Evolutionary conservation across 1,284 basidiomycete species (phyloP), one percentile per base, ranked within the genome.

Genomic region (Trametes hirsuta): DNA sequence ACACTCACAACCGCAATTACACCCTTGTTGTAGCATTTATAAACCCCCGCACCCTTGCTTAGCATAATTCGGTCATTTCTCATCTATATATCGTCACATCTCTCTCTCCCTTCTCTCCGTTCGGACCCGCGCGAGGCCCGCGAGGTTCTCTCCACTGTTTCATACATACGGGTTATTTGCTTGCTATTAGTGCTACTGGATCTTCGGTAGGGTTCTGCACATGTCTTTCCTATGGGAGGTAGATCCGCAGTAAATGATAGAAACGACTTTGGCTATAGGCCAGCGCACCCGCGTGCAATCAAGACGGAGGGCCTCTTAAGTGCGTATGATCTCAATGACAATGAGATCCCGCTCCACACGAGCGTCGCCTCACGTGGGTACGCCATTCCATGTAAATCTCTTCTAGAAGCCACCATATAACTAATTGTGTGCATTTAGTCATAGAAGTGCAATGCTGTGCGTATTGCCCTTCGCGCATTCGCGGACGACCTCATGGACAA

Each of bases 11-110:
- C 18, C 47, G 25, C 47, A 47, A 41, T 36, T 30, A 30, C 30
- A 40, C 42, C 57, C 52, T 58, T 65, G 64, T 65, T 65, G 64
- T 65, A 65, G 55, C 64, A 65, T 63, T 42, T 59, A 52, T 48
- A n/a, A 15, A 15, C 45, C 30, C 35, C 3, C 18, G 36, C 52
- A 21, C 46, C 40, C 46, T 37, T 50, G 50, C 53, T 50, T 30
- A 21, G 42, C 25, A 22, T 51, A 51, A 51, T 51, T 21, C 49
- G 39, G 12, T 37, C 35, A n/a, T 42, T 22, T 12, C 22, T 10
- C 37, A 39, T 42, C 18, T 42, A 47, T 34, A 44, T 41, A 42
- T 24, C 12, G 21, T 18, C 14, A 14, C 10, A 22, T 47, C 25
- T 21, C 15, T 42, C 21, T 18, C 18, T 18, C 54, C 37, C 18